These are phyloP conservation scores for Eutrema heterophyllum DNA, from an alignment of 345 rosid species.

Conservation along the genomic window DNA sequence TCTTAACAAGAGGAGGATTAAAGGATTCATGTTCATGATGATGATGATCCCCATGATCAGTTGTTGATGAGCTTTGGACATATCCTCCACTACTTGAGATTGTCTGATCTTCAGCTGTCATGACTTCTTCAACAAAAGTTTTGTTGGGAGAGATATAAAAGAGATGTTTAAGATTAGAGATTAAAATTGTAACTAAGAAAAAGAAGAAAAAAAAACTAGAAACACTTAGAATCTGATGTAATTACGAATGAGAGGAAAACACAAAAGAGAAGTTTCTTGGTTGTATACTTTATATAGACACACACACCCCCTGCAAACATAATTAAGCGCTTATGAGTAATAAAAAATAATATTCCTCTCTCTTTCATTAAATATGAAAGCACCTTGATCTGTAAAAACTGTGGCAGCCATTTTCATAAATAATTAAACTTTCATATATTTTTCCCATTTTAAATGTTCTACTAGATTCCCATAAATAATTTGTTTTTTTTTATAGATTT, in stretches of 20 bases:
- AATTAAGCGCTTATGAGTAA: neutral
- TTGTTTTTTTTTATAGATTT: no score
- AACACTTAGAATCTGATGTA: slow-evolving; percentile 1
- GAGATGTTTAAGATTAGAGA: neutral
- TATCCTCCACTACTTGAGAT: slow-evolving; percentile 26
- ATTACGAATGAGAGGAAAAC: slow-evolving; percentile 12
- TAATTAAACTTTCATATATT: neutral
- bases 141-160: slow-evolving; percentile 8
- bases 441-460: neutral
- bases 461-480: no score
- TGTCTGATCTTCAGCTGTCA: slow-evolving; percentile 26
- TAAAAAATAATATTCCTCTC: neutral
- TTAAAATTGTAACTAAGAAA: neutral
- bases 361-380: neutral
- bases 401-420: slow-evolving; percentile 13
- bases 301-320: neutral
- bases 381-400: slow-evolving; percentile 22
- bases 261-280: slow-evolving; percentile 19
- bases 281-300: slow-evolving; percentile 20
- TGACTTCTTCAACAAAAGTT: slow-evolving; percentile 9
- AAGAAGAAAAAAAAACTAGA: neutral
- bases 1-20: slow-evolving; percentile 53
- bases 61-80: slow-evolving; percentile 25
- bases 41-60: slow-evolving; percentile 18
- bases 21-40: slow-evolving; percentile 25